phyloP scores from a whole-genome alignment of 345 rosid genomes.

The Populus deltoides region DNA sequence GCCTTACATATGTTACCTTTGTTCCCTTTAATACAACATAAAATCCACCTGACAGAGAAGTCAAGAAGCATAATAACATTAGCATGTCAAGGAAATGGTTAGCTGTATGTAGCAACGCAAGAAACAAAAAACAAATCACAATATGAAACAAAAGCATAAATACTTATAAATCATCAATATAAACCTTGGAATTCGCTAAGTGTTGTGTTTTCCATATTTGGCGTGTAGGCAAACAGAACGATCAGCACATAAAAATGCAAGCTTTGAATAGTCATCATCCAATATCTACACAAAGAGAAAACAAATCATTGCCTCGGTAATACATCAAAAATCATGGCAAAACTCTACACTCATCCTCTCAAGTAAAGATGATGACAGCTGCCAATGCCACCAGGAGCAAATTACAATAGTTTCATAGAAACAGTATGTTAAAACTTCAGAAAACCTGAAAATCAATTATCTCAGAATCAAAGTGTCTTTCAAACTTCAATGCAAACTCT shows the following conservation, averaged over 20 bases:
- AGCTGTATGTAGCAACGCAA: not conserved
- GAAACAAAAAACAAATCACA: not conserved
- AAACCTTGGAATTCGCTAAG: conserved; percentile 83
- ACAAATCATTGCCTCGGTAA: not conserved
- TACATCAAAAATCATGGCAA: conserved; percentile 3
- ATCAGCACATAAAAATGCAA: conserved; percentile 88
- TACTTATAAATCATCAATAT: conserved; percentile 3
- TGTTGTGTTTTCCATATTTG: conserved; percentile 83
- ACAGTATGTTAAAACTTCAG: not conserved
- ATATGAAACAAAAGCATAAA: not conserved
- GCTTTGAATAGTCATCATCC: conserved; percentile 85
- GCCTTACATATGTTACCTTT: not conserved
- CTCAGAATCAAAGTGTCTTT: conserved; percentile 80
- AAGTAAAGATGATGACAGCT: not conserved
- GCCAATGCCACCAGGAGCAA: not conserved
- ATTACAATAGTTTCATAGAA: not conserved
- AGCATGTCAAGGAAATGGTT: conserved; percentile 2
- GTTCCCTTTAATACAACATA: not conserved
- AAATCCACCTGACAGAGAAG: not conserved
- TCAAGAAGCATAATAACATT: not conserved
- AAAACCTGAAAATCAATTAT: conserved; percentile 84
- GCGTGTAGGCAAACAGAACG: conserved; percentile 86
- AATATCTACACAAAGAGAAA: conserved; percentile 45
- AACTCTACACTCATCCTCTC: not conserved
- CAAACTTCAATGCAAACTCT: conserved; percentile 78